A percentile compares a stretch with the other conserved stretches of the same genome.
phyloP scores from a whole-genome alignment of 148 eudicot species.

The Fagopyrum tataricum region DNA sequence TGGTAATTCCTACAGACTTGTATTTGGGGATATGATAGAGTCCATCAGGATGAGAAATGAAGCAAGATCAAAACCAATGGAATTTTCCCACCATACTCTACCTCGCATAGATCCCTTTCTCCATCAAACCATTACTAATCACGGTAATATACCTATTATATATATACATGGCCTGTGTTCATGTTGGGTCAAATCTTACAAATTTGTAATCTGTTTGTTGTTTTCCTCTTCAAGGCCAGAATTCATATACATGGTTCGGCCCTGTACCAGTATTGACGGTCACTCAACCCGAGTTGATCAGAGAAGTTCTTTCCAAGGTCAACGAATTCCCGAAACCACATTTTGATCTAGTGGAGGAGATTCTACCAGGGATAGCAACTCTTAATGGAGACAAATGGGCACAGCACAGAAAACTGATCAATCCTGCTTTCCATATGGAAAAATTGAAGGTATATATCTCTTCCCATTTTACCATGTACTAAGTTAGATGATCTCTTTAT shows the following conservation, averaged over 20 bases:
- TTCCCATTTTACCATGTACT: neutral
- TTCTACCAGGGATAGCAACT: neutral
- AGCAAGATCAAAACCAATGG: slow-evolving; percentile 12
- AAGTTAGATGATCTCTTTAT: neutral
- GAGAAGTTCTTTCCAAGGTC: neutral
- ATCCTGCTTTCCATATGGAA: slow-evolving; percentile 8
- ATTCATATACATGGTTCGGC: neutral
- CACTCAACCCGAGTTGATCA: neutral
- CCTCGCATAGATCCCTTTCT: neutral
- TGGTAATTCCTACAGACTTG: slow-evolving; percentile 16
- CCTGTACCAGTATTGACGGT: neutral
- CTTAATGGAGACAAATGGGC: neutral
- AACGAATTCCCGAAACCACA: neutral
- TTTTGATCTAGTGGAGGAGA: neutral
- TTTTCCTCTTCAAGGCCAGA: neutral
- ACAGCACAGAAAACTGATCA: neutral
- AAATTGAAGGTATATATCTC: slow-evolving; percentile 1
- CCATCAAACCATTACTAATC: neutral
- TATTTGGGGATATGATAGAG: slow-evolving; percentile 15
- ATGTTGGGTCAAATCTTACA: neutral
- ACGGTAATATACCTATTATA: neutral
- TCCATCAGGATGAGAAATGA: neutral
- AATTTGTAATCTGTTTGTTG: neutral
- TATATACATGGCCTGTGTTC: neutral
- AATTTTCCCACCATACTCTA: slow-evolving; percentile 13